Base-by-base conservation (phyloP, 2,329 filamentous ascomycete species). In the Cercospora canescens region DNA sequence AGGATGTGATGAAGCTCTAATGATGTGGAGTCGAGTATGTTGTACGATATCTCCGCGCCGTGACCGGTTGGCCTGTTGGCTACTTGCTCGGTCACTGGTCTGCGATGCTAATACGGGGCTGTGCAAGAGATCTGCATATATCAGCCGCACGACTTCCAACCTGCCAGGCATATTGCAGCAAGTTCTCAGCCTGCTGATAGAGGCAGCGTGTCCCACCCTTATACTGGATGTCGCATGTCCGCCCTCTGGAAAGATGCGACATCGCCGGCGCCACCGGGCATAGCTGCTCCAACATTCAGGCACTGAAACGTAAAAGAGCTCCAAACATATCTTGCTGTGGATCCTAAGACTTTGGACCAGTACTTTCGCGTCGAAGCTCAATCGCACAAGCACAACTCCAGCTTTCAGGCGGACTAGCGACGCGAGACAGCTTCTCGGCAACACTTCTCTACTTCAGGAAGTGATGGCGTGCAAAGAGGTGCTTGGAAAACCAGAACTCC, bases 401-500 rank as follows among this genome's bases (percentile, higher is more conserved):
- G 45, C 16, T 14, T n/a, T 52, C 24, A 14, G 24, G 4, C 14
- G 26, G 24, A 7, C 2, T 16, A 26, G 16, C 24, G 24, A 30
- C 8, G 24, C 14, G 14, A 7, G 24, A 26, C 12, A 52, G 9
- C 6, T 3, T 50, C 11, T 14, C 12, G 2, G 24, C 45, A 26
- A 6, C 6, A 14, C 7, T n/a, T 16, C 4, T 21, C 7, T 24
- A n/a, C 45, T 52, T 52, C 12, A 52, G 45, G 14, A 12, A 52
- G 45, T 52, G 2, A 26, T n/a, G 45, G 45, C 14, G 24, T 52
- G 45, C 45, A 60, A 39, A 24, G 26, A 32, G 9, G 41, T 21
- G n/a, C 63, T 58, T 8, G 60, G 32, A 59, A 59, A 66, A 9
- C 60, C 64, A 24, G 52, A 59, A 45, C 64, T 62, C 64, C 64